Percentiles rank a stretch among this genome's conserved stretches.
phyloP scores from a whole-genome alignment of 169 alveolate genomes.

The Theileria parva region DNA sequence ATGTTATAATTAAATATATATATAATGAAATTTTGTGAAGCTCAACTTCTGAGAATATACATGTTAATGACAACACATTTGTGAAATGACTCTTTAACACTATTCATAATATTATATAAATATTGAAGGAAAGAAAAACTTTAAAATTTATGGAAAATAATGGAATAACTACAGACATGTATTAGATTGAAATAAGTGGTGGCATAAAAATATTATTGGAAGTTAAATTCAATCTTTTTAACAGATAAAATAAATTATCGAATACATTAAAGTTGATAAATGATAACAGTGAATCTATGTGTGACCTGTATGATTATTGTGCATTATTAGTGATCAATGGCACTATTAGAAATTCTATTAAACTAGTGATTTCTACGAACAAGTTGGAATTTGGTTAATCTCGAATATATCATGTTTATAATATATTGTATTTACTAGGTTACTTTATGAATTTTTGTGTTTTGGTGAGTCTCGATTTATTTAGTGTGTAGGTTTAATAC shows the following conservation, averaged over 20 bases:
- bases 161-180: neutral
- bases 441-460: neutral
- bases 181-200: neutral
- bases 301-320: constrained; percentile 34
- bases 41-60: neutral
- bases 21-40: neutral
- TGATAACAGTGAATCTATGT: constrained; percentile 38
- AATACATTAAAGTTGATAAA: neutral
- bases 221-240: neutral
- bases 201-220: neutral
- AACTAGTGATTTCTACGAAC: neutral
- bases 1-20: too few species aligned
- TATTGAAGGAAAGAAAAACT: neutral
- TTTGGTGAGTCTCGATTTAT: neutral
- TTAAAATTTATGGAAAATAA: neutral
- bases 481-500: constrained; percentile 17
- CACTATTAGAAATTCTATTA: constrained; percentile 12
- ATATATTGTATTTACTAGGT: neutral
- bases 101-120: neutral
- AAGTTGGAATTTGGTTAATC: neutral
- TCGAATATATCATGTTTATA: constrained; percentile 3
- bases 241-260: neutral
- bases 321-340: constrained; percentile 46
- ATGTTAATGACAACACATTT: neutral
- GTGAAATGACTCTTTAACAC: too few species aligned